These are phyloP conservation scores for Paxillus ammoniavirescens DNA, from an alignment of 768 basidiomycete genomes.

Conservation along the genomic window DNA sequence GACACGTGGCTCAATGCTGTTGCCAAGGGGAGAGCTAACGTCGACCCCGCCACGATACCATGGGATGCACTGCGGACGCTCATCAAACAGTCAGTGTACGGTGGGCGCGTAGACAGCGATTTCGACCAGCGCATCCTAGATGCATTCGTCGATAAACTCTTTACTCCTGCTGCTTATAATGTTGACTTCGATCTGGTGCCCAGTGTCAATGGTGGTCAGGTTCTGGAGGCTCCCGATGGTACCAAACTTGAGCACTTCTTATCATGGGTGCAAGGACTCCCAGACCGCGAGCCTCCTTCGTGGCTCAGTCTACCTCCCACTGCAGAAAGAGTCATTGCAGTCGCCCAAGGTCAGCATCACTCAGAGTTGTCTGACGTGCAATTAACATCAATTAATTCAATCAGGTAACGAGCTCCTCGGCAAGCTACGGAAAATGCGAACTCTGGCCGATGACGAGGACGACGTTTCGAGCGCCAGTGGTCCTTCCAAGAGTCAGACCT, in stretches of 20 bases:
- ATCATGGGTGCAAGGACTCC: slow-evolving; percentile 83
- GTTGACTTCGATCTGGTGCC: slow-evolving; percentile 90
- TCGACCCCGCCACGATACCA: slow-evolving; percentile 89
- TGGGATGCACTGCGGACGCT: slow-evolving; percentile 94
- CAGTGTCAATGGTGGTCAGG: slow-evolving; percentile 50
- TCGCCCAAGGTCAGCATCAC: slow-evolving; percentile 71
- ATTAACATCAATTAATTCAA: slow-evolving; percentile 6
- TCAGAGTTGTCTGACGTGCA: background rate
- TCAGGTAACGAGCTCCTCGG: slow-evolving; percentile 78
- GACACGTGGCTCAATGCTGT: slow-evolving; percentile 82
- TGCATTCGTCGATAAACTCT: slow-evolving; percentile 88
- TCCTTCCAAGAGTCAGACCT: slow-evolving; percentile 60
- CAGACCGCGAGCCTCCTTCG: slow-evolving; percentile 90
- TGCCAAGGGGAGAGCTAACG: slow-evolving; percentile 86
- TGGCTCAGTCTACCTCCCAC: slow-evolving; percentile 94
- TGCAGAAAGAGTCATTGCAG: slow-evolving; percentile 88
- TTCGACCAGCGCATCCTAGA: slow-evolving; percentile 93
- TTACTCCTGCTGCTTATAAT: slow-evolving; percentile 87
- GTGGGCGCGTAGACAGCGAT: slow-evolving; percentile 91
- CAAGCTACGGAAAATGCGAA: slow-evolving; percentile 92
- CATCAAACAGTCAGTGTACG: slow-evolving; percentile 95
- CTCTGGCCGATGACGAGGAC: slow-evolving; percentile 83
- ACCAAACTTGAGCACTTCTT: slow-evolving; percentile 91
- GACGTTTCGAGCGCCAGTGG: slow-evolving; percentile 49
- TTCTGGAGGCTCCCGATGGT: slow-evolving; percentile 81